These are phyloP conservation scores for Ceratobasidium sp. DNA, from an alignment of 1,284 basidiomycete species.

Conservation along the genomic window DNA sequence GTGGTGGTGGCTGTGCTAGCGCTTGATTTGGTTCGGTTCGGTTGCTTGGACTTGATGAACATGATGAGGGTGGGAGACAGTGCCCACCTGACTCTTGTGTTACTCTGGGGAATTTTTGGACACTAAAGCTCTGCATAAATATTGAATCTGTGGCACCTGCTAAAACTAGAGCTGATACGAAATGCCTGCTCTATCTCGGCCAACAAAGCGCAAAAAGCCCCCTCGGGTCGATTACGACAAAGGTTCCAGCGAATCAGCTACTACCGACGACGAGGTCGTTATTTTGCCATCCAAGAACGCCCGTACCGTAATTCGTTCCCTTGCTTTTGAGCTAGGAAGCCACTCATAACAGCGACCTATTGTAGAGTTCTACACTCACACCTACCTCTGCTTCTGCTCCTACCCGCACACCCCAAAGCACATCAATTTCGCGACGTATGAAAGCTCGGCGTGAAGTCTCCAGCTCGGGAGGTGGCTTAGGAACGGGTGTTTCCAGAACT, in stretches of 20 bases:
- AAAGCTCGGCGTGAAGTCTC: constrained; percentile 10
- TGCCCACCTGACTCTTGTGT: background rate
- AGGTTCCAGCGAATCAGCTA: constrained; percentile 20
- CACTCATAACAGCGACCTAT: background rate
- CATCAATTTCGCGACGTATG: constrained; percentile 33
- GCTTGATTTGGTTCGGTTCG: constrained; percentile 18
- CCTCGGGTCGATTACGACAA: constrained; percentile 28
- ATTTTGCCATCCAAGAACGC: constrained; percentile 7
- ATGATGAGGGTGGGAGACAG: too few species aligned
- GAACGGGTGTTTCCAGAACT: background rate
- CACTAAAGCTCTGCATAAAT: background rate
- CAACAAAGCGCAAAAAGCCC: constrained; percentile 39
- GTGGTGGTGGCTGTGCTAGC: constrained; percentile 5
- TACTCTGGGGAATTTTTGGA: background rate
- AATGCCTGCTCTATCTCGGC: constrained; percentile 20
- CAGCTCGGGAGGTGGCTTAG: background rate
- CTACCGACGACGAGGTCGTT: background rate
- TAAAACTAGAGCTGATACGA: background rate
- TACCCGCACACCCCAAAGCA: constrained; percentile 21
- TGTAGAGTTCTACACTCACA: background rate
- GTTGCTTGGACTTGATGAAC: background rate
- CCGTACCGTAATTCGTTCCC: constrained; percentile 15
- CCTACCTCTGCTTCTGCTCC: constrained; percentile 5
- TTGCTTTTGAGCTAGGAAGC: background rate
- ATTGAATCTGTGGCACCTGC: background rate